Evolutionary conservation across 2,329 filamentous ascomycete genomes (phyloP), one percentile per base, ranked within the genome.

Genomic region (Biscogniauxia mediterranea): DNA sequence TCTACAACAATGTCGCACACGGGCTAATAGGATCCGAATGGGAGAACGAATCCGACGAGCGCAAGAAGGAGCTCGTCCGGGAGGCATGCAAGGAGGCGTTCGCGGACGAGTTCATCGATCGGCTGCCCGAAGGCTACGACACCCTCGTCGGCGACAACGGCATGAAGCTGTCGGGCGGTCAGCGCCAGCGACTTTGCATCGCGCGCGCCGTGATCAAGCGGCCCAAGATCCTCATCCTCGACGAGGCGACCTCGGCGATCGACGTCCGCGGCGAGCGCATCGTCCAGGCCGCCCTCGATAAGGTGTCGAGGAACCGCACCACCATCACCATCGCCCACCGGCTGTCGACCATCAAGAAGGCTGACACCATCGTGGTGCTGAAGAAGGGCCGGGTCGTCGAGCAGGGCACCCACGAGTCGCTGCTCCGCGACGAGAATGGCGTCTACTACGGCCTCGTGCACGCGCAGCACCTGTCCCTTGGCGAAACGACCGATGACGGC

Each of bases 131-230:
- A 52, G 85, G 86, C 1, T 93, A 93, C 70, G 82, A 89, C 4
- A 92, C 91, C 0, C 76, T 84, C 8, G 91, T 95, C 1, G 92
- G 92, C 1, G 91, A 94, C 70, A 84, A 84, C 26, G 92, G 92
- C 4, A 88, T 89, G 54, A 92, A 91, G 71, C 78, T 96, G 1
- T 92, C 89, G 11, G 90, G 91, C n/a, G 92, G 92, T 0, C 92
- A 96, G 73, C 85, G 91, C n/a, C 92, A 96, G 73, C 85, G 92
- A 5, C 83, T 96, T 23, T 89, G 90, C 1, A 93, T 93, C 63
- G 90, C 90, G 1, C 82, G 91, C 28, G 88, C 87, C 49, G 91
- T 94, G 62, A 82, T 93, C 54, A 86, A 89, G 61, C 81, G 88
- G 62, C 90, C 91, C 0, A 82, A 82, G 15, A 90, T 92, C 50